Percentiles rank a stretch among this genome's conserved stretches.
Evolutionary conservation across 495 filamentous ascomycete species (phyloP).

Genomic region (Aspergillus panamensis): DNA sequence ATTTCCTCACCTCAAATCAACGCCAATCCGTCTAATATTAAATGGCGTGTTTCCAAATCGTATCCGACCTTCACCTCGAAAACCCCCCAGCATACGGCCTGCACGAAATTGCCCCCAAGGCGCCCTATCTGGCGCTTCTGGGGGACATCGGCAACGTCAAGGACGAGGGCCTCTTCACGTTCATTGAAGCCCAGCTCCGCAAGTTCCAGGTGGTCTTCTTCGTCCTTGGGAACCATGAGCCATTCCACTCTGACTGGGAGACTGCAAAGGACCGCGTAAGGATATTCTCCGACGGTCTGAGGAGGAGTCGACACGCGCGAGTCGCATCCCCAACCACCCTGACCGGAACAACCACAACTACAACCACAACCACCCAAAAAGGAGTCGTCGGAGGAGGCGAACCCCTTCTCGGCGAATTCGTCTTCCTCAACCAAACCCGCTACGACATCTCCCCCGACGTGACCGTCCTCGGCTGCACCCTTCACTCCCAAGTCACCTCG

Average conservation of each 20-base stretch:
- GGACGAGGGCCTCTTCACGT: conserved; percentile 39
- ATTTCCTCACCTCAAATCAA: too few species aligned
- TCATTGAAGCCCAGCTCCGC: conserved; percentile 43
- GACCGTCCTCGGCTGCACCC: conserved; percentile 47
- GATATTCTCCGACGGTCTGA: conserved; percentile 23
- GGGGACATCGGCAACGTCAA: conserved; percentile 54
- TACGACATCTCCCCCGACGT: conserved; percentile 34
- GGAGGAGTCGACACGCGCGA: neutral
- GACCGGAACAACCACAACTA: too few species aligned
- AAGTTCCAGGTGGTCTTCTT: conserved; percentile 48
- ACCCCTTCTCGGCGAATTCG: conserved; percentile 39
- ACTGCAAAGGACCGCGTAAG: conserved; percentile 23
- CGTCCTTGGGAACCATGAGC: conserved; percentile 56
- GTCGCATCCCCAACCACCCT: neutral
- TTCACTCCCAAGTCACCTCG: conserved; percentile 26
- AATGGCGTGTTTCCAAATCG: conserved; percentile 46
- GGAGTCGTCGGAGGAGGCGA: too few species aligned
- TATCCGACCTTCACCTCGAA: conserved; percentile 59
- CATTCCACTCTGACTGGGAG: conserved; percentile 45
- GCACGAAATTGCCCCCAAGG: conserved; percentile 42
- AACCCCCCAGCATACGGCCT: conserved; percentile 41
- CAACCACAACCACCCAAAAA: too few species aligned
- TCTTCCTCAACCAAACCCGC: conserved; percentile 44
- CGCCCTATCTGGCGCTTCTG: conserved; percentile 52
- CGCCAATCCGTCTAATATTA: neutral